phyloP scores from a whole-genome alignment of 306 rosid genomes.

The Dryas octopetala region DNA sequence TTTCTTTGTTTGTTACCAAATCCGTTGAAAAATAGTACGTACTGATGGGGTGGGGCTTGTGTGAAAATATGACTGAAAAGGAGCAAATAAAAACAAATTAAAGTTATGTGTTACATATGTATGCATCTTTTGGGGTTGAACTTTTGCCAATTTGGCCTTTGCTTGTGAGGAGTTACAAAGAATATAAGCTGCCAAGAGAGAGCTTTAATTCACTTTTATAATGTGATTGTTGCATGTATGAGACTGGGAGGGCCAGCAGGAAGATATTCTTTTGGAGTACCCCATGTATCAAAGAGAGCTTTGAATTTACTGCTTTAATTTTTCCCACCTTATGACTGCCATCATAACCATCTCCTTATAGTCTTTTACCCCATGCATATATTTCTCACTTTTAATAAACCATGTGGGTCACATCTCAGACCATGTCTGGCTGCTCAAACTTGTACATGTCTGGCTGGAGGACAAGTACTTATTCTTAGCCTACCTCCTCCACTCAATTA shows the following conservation, averaged over 20 bases:
- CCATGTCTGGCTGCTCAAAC: slow-evolving; percentile 23
- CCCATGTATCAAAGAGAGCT: slow-evolving; percentile 40
- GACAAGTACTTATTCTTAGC: slow-evolving; percentile 23
- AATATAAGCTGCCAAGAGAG: slow-evolving; percentile 46
- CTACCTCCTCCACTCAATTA: slow-evolving; percentile 15
- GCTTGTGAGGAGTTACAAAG: slow-evolving; percentile 91
- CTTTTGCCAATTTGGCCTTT: slow-evolving; percentile 69
- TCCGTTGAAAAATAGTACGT: slow-evolving; percentile 32
- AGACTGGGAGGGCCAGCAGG: background rate
- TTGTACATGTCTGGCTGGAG: slow-evolving; percentile 25
- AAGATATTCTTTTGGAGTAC: no score
- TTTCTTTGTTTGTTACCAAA: slow-evolving; percentile 31
- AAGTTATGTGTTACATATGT: background rate
- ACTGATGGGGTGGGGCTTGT: slow-evolving; percentile 15
- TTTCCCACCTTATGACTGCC: slow-evolving; percentile 47
- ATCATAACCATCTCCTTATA: slow-evolving; percentile 48
- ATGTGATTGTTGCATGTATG: slow-evolving; percentile 46
- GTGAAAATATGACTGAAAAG: slow-evolving; percentile 54
- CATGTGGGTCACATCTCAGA: slow-evolving; percentile 47
- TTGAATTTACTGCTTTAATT: slow-evolving; percentile 42
- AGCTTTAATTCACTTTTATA: slow-evolving; percentile 55
- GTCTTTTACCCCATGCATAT: slow-evolving; percentile 37
- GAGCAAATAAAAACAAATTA: slow-evolving; percentile 36
- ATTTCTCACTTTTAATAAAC: slow-evolving; percentile 41
- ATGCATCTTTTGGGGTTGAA: slow-evolving; percentile 49